phyloP scores from a whole-genome alignment of 805 yeast genomes.

The Metschnikowia shivogae region DNA sequence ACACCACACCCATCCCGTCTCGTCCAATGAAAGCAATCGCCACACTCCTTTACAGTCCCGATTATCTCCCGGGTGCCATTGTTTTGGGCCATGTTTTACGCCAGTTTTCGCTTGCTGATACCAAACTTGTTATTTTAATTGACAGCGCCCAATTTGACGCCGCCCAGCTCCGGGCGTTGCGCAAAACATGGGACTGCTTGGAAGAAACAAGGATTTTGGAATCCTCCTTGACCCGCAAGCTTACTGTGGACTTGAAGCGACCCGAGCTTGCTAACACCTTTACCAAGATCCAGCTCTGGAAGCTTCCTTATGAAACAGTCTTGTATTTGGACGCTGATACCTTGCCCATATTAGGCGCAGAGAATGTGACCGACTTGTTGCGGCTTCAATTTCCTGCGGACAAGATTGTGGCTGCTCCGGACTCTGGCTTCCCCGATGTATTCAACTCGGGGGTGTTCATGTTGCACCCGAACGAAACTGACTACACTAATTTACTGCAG shows the following conservation, averaged over 20 bases:
- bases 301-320: conserved; percentile 17
- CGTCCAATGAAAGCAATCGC: conserved; percentile 17
- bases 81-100: conserved; percentile 40
- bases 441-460: conserved; percentile 20
- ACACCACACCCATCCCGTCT: neutral
- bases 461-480: conserved; percentile 14
- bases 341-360: conserved; percentile 16
- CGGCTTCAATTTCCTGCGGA: conserved; percentile 13
- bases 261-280: conserved; percentile 18
- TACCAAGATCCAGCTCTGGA: conserved; percentile 19
- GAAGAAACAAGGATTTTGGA: conserved; percentile 25
- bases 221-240: conserved; percentile 24
- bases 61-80: conserved; percentile 56
- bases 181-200: conserved; percentile 26
- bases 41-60: conserved; percentile 39
- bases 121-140: conserved; percentile 30
- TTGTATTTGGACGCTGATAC: conserved; percentile 20
- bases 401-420: conserved; percentile 19
- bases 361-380: conserved; percentile 26
- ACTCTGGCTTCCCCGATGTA: conserved; percentile 19
- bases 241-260: conserved; percentile 29
- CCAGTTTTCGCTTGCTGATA: conserved; percentile 7
- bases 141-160: conserved; percentile 25
- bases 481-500: conserved; percentile 26
- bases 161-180: conserved; percentile 26